Base-by-base conservation (phyloP, 169 alveolate genomes). In the Plasmodium vivax region DNA sequence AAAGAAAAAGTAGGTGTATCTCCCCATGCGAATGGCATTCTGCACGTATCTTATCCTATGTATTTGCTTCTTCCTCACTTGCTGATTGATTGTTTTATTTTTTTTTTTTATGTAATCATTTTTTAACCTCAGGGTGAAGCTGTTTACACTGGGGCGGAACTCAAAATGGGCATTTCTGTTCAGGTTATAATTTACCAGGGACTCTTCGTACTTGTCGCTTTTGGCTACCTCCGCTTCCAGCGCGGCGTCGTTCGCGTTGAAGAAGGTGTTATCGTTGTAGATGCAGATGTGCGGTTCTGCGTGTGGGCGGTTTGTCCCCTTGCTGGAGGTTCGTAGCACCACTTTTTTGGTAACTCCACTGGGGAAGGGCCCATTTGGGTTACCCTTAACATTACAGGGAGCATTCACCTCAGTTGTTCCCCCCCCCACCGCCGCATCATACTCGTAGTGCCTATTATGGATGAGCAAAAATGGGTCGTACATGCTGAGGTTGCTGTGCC, bases 41-140 rank as follows among this genome's bases (percentile, higher is more conserved):
- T 90, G 94, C 16, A 58, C 54, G 83, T 62, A 90, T 54, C 73
- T 68, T 16, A 90, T 12, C 83, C 81, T 90, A 68, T 90, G 32
- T 81, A 62, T 58, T 43, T 68, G 75, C n/a, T 82, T 82, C 51
- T 54, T 34, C 34, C 41, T 80, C 36, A 90, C 73, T 23, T 10
- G 51, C 9, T 30, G 12, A 90, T 62, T 45, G 3, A 90, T n/a
- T 45, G 30, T 74, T 81, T 62, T 90, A 82, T 90, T 90, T 82
- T 90, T 90, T 62, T 56, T 90, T 62, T 82, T 81, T 90, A 90
- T 81, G 73, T 90, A 90, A 36, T 38, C 80, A 30, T 81, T 90
- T 90, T 90, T 90, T 19, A 90, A 71, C 36, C 94, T 41, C 32
- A 90, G 36, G 3, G 74, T 16, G 74, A 81, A 90, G 32, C 92